Evolutionary conservation across 2,329 filamentous ascomycete species (phyloP).

Genomic region (Botrytis hyacinthi): DNA sequence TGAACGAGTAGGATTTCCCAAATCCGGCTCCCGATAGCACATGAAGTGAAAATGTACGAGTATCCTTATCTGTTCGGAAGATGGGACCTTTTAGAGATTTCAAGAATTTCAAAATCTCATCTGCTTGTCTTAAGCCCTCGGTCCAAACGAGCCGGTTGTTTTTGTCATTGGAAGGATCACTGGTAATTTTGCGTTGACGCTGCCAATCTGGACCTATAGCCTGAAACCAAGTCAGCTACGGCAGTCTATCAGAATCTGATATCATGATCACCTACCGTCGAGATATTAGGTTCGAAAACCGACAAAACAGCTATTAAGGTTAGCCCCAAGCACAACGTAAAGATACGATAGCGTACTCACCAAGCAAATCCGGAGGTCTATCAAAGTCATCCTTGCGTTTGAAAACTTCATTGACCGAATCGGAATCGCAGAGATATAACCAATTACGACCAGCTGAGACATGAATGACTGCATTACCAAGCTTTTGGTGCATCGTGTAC

Average conservation of each 20-base stretch:
- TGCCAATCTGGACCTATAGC: conserved; percentile 8
- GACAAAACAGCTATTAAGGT: background rate
- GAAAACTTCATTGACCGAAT: conserved; percentile 10
- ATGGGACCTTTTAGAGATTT: background rate
- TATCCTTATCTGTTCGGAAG: background rate
- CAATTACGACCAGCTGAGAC: conserved; percentile 12
- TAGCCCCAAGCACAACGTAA: background rate
- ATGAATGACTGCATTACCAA: conserved; percentile 9
- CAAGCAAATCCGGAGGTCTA: conserved; percentile 12
- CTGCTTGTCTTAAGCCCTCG: conserved; percentile 5
- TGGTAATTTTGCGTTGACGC: conserved; percentile 8
- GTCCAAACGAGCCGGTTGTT: conserved; percentile 8
- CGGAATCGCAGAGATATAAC: conserved; percentile 7
- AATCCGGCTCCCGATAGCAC: conserved; percentile 1
- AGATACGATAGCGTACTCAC: background rate
- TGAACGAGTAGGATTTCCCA: conserved; percentile 13
- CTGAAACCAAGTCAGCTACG: background rate
- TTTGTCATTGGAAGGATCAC: conserved; percentile 5
- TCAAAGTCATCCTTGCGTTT: conserved; percentile 13
- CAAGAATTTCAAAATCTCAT: conserved; percentile 14
- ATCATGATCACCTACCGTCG: background rate
- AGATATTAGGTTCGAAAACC: conserved; percentile 7
- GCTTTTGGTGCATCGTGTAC: conserved; percentile 6
- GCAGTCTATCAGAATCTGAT: background rate
- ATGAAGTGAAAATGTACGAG: conserved; percentile 4